A percentile compares a stretch with the other conserved stretches of the same genome.
phyloP scores from a whole-genome alignment of 2,329 filamentous ascomycete genomes.

The Pseudomassariella vexata region DNA sequence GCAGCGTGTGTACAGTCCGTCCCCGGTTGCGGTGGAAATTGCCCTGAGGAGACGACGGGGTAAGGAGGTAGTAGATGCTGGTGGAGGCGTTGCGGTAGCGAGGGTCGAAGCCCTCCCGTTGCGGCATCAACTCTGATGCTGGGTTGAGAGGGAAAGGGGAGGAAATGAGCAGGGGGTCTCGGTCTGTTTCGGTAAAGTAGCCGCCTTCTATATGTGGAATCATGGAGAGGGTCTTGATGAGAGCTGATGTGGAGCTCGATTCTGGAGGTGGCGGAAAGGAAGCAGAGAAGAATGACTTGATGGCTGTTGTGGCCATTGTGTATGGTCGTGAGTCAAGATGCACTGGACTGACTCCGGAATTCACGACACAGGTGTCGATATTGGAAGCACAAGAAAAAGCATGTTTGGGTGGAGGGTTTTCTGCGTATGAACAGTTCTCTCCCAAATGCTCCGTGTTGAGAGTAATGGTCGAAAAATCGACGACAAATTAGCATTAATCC shows the following conservation, averaged over 20 bases:
- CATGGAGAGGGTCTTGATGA: conserved; percentile 38
- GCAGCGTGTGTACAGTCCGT: conserved; percentile 59
- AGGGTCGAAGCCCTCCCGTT: conserved; percentile 30
- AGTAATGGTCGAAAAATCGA: too few species aligned
- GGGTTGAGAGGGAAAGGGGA: conserved; percentile 43
- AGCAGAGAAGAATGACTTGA: conserved; percentile 1
- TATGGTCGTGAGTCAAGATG: too few species aligned
- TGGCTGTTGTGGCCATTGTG: neutral
- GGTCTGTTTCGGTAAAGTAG: conserved; percentile 59
- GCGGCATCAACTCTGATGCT: conserved; percentile 25
- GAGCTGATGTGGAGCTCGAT: too few species aligned
- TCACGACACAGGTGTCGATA: too few species aligned
- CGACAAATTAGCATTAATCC: too few species aligned
- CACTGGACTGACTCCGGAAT: too few species aligned
- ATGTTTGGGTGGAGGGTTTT: too few species aligned
- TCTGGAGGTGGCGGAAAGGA: neutral
- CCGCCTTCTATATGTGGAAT: conserved; percentile 57
- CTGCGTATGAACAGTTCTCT: too few species aligned
- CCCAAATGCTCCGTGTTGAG: too few species aligned
- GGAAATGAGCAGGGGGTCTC: conserved; percentile 42
- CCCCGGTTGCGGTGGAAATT: conserved; percentile 59
- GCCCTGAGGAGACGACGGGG: conserved; percentile 38
- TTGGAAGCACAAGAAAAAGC: too few species aligned
- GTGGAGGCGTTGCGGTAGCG: conserved; percentile 48
- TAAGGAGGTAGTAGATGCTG: conserved; percentile 61